Evolutionary conservation across 2,329 filamentous ascomycete genomes (phyloP), one percentile per base, ranked within the genome.

Genomic region (Colletotrichum magnum): DNA sequence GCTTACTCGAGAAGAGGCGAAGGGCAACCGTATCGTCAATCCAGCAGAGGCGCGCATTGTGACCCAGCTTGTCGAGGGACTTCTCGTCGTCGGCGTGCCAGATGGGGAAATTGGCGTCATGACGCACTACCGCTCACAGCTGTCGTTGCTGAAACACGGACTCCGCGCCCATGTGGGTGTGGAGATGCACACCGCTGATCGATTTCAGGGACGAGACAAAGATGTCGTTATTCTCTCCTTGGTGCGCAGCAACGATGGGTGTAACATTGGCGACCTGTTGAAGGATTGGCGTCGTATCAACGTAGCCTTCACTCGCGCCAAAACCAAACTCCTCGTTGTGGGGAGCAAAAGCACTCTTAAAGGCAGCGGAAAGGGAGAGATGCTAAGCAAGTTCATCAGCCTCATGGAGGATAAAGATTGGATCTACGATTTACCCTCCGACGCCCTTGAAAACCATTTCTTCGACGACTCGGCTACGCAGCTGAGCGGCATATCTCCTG

Each of bases 151-250:
- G 1, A 93, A 93, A 72, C 89, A 95, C 70, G 86, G 86, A 12
- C 88, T 97, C 41, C 88, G 89, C 39, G 84, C 82, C 50, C 80
- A 86, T 73, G 66, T 85, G 0, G 88, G 88, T 2, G 90, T 99
- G 1, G 96, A 99, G 80, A 94, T 98, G 87, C 94, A 99, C 80
- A 98, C 96, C 0, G 95, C 96, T 3, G 96, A 99, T 81, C 94
- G 95, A 52, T 99, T 97, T 80, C 96, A 99, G 79, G 96, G 96
- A 6, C 89, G 96, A 10, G 96, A 99, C 81, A 99, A 99, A 78
- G 94, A 97, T 76, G 91, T 97, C 3, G 89, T 98, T 0, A 89
- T 99, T 15, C 87, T 99, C 9, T 94, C 90, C 64, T 91, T 97
- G 36, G 96, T 98, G 15, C 89, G 96, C 36, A 95, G 90, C 78